Evolutionary conservation across 495 filamentous ascomycete species (phyloP), one percentile per base, ranked within the genome.

Genomic region (Aspergillus mulundensis): DNA sequence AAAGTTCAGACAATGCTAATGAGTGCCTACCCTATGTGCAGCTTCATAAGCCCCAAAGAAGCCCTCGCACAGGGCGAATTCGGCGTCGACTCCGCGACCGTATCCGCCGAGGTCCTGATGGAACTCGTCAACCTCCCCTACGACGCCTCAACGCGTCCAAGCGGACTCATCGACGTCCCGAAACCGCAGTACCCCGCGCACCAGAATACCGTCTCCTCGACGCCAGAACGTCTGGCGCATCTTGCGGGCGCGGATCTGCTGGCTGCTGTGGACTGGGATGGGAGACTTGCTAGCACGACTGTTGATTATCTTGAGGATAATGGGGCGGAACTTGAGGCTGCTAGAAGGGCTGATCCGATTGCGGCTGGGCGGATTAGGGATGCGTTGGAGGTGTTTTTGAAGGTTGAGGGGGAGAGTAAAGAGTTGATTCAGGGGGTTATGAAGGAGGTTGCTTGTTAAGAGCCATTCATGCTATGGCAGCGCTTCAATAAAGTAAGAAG

Each of bases 301-400:
- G 59, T 65, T 23, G 63, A 66, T 38, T 69, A 69, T 39, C 56
- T 69, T 7, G 58, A 50, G 1, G 58, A 69, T 19, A 54, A 58
- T 24, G 63, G 66, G 16, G 54, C 41, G 23, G 60, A 47, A 38
- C 40, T 69, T n/a, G 61, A 65, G 14, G 59, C 56, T 45, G 59
- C 66, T 10, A 66, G 62, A 48, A 56, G 61, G 41, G 55, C 57
- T 7, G 66, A 64, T 20, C 59, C 52, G 7, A 53, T 58, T 36
- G 57, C 57, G 7, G 58, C 53, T 48, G 56, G 51, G 40, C 51
- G 62, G 14, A 39, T 65, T n/a, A 50, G 38, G 1, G 66, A 68
- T 40, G 62, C 62, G 19, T 54, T 68, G 15, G 45, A 50, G 7
- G 16, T 60, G 23, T 68, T 65, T 42, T 40, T 62, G 28, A 58